Evolutionary conservation across 768 basidiomycete genomes (phyloP).

Genomic region (Rickenella mellea): DNA sequence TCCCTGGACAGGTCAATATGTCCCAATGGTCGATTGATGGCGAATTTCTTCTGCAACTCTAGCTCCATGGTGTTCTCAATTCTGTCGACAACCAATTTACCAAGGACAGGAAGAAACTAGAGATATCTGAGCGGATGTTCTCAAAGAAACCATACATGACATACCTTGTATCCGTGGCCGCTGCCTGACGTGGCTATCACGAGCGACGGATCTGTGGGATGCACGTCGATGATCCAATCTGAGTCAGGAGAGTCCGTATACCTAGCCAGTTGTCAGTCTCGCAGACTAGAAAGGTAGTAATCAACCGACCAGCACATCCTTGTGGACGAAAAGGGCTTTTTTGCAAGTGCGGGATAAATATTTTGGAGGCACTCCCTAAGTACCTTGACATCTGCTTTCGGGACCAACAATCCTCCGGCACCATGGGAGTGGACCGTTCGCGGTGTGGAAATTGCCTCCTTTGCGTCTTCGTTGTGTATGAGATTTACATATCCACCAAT

Average conservation of each 20-base stretch:
- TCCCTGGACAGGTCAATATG: conserved; percentile 2
- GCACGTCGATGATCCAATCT: conserved; percentile 82
- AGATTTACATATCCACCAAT: conserved; percentile 57
- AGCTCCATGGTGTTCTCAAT: conserved; percentile 56
- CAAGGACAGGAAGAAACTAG: conserved; percentile 84
- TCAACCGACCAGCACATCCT: conserved; percentile 76
- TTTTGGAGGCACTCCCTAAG: conserved; percentile 43
- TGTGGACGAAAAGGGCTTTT: conserved; percentile 62
- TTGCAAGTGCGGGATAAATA: conserved; percentile 71
- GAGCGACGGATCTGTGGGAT: conserved; percentile 48
- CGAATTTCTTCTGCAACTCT: conserved; percentile 48
- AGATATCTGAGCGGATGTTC: background rate
- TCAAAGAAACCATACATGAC: conserved; percentile 2
- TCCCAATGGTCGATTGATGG: conserved; percentile 37
- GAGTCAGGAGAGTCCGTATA: conserved; percentile 83
- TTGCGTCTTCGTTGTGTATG: conserved; percentile 2
- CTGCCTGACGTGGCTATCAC: conserved; percentile 82
- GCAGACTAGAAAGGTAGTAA: conserved; percentile 4
- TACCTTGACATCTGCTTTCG: conserved; percentile 37
- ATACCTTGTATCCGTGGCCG: conserved; percentile 82
- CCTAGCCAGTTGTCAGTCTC: conserved; percentile 31
- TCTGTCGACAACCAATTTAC: conserved; percentile 63
- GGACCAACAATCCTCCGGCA: conserved; percentile 52
- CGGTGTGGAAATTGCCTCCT: conserved; percentile 57
- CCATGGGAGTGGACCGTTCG: conserved; percentile 60